These are phyloP conservation scores for Amniculicola lignicola DNA, from an alignment of 495 filamentous ascomycete species.

Conservation along the genomic window DNA sequence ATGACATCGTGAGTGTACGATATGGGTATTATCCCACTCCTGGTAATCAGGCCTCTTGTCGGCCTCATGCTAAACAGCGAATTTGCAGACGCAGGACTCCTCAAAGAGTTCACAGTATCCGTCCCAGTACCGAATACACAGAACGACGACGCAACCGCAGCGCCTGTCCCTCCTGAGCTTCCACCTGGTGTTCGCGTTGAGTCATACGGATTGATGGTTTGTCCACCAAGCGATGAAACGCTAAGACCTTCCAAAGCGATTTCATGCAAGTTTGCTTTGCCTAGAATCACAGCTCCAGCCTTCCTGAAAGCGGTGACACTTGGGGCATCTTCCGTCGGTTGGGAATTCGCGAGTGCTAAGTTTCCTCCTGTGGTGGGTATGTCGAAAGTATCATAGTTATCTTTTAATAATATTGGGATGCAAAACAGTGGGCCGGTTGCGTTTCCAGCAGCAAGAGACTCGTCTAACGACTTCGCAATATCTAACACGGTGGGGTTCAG, in stretches of 20 bases:
- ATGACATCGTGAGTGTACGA: constrained; percentile 60
- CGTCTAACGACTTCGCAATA: constrained; percentile 50
- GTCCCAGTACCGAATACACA: constrained; percentile 58
- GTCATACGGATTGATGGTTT: constrained; percentile 64
- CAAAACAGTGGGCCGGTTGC: constrained; percentile 50
- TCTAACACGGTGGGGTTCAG: constrained; percentile 52
- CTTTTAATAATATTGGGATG: constrained; percentile 61
- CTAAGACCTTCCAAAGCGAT: constrained; percentile 60
- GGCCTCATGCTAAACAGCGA: constrained; percentile 60
- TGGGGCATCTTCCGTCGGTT: constrained; percentile 48
- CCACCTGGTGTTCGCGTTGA: constrained; percentile 59
- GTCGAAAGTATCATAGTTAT: constrained; percentile 55
- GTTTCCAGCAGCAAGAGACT: constrained; percentile 45
- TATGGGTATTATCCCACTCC: constrained; percentile 57
- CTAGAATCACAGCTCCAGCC: constrained; percentile 63
- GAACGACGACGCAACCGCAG: constrained; percentile 57
- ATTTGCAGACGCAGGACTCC: constrained; percentile 62
- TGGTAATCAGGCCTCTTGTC: constrained; percentile 54
- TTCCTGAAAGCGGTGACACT: constrained; percentile 50
- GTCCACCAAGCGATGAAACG: constrained; percentile 59
- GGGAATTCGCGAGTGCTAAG: constrained; percentile 46
- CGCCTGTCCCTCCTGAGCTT: constrained; percentile 61
- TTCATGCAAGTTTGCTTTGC: constrained; percentile 65
- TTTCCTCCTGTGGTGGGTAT: constrained; percentile 57
- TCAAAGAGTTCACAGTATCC: constrained; percentile 62